phyloP scores from a whole-genome alignment of 352 stramenopile genomes.

The Globisporangium acanthophoron region DNA sequence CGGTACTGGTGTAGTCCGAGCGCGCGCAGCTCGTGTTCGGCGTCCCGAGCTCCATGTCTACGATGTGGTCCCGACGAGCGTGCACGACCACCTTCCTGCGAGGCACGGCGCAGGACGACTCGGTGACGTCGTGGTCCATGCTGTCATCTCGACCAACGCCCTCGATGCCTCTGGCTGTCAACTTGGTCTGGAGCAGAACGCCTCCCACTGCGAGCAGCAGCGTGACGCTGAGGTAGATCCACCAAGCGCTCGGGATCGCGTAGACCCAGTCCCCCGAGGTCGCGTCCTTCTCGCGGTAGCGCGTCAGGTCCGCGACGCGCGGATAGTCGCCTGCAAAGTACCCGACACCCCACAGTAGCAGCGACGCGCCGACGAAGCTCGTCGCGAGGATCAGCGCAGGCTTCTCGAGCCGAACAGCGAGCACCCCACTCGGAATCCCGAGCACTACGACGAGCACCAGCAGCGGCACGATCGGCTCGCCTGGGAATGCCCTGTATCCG shows the following conservation, averaged over 20 bases:
- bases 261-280: slow-evolving; percentile 31
- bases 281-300: slow-evolving; percentile 22
- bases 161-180: not conserved
- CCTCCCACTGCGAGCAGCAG: slow-evolving; percentile 30
- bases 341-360: slow-evolving; percentile 43
- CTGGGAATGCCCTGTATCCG: slow-evolving; percentile 44
- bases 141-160: not conserved
- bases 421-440: slow-evolving; percentile 30
- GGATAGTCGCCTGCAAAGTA: slow-evolving; percentile 63
- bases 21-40: not conserved
- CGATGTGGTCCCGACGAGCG: not conserved
- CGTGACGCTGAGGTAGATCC: slow-evolving; percentile 40
- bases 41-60: slow-evolving; percentile 5
- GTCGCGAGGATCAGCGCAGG: slow-evolving; percentile 53
- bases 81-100: slow-evolving; percentile 7
- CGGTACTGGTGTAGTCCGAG: slow-evolving; percentile 1
- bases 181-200: slow-evolving; percentile 36
- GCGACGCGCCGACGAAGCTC: slow-evolving; percentile 36
- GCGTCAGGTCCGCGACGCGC: slow-evolving; percentile 26
- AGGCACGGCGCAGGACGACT: not conserved
- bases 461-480: slow-evolving; percentile 34
- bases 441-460: slow-evolving; percentile 38
- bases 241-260: slow-evolving; percentile 45
- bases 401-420: slow-evolving; percentile 42
- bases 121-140: not conserved